Conservation (phyloP, 2,329 filamentous ascomycete species). For the Alternaria viburni region DNA sequence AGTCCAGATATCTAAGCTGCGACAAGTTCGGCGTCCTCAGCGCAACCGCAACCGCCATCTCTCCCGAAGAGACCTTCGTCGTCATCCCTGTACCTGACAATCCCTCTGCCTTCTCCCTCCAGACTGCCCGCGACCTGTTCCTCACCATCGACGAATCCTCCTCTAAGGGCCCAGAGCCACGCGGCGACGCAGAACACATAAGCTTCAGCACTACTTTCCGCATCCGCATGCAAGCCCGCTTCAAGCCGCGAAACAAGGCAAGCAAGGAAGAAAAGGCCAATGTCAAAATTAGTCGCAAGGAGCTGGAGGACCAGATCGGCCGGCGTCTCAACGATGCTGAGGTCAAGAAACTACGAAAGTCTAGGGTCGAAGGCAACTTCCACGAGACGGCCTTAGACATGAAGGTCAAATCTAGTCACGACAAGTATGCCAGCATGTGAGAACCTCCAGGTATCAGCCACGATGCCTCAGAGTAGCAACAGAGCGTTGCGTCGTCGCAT, state of each 20-base stretch:
- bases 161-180: slow-evolving; percentile 63
- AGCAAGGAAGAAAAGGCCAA: slow-evolving; percentile 82
- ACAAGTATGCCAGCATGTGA: slow-evolving; percentile 45
- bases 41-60: slow-evolving; percentile 81
- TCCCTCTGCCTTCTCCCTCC: slow-evolving; percentile 74
- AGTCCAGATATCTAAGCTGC: slow-evolving; percentile 76
- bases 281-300: slow-evolving; percentile 84
- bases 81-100: slow-evolving; percentile 68
- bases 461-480: neutral
- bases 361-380: slow-evolving; percentile 84
- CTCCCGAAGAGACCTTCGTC: slow-evolving; percentile 80
- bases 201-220: slow-evolving; percentile 75
- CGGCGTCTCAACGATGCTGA: slow-evolving; percentile 82
- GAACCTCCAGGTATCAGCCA: neutral
- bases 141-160: slow-evolving; percentile 61
- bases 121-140: slow-evolving; percentile 75
- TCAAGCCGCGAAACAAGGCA: slow-evolving; percentile 83
- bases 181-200: slow-evolving; percentile 74
- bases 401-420: slow-evolving; percentile 84
- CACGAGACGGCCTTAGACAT: slow-evolving; percentile 85
- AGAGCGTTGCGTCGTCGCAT: neutral
- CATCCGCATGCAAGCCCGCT: slow-evolving; percentile 92
- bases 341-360: slow-evolving; percentile 80
- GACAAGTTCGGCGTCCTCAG: slow-evolving; percentile 81
- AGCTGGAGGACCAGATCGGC: slow-evolving; percentile 82